A percentile compares a stretch with the other conserved stretches of the same genome.
phyloP scores from a whole-genome alignment of 495 filamentous ascomycete species.

The Recurvomyces mirabilis region DNA sequence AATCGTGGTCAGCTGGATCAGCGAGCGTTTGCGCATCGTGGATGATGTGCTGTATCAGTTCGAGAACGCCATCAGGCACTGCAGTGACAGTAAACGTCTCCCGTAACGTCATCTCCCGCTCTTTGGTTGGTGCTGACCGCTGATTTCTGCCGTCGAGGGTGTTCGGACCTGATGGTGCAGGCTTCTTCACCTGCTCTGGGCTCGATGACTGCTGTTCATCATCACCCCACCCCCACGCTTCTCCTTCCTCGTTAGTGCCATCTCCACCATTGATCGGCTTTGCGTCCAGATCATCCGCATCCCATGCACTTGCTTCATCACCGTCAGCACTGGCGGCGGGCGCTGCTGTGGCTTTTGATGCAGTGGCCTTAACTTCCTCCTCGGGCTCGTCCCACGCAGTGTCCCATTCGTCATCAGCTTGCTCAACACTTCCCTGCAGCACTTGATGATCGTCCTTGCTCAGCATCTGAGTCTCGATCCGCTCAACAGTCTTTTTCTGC shows the following conservation, averaged over 20 bases:
- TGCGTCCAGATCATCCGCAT: slow-evolving; percentile 38
- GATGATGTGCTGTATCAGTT: slow-evolving; percentile 57
- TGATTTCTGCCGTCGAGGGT: background rate
- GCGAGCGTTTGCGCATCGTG: slow-evolving; percentile 57
- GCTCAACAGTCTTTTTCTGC: slow-evolving; percentile 56
- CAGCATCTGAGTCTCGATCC: slow-evolving; percentile 72
- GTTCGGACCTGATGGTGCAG: slow-evolving; percentile 12
- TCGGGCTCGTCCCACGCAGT: slow-evolving; percentile 55
- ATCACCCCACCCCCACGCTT: slow-evolving; percentile 68
- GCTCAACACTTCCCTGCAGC: slow-evolving; percentile 31
- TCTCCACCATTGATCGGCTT: slow-evolving; percentile 22
- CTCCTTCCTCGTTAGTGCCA: slow-evolving; percentile 39
- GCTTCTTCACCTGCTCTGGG: slow-evolving; percentile 13
- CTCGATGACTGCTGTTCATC: slow-evolving; percentile 28
- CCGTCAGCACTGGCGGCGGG: slow-evolving; percentile 38
- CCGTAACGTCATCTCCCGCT: slow-evolving; percentile 61
- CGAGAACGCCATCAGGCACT: slow-evolving; percentile 64
- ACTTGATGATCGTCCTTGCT: slow-evolving; percentile 44
- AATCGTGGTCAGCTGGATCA: slow-evolving; percentile 39
- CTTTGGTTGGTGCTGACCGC: slow-evolving; percentile 10
- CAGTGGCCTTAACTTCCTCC: slow-evolving; percentile 34
- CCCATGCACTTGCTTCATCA: slow-evolving; percentile 58
- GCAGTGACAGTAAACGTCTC: slow-evolving; percentile 82
- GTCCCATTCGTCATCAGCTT: slow-evolving; percentile 56
- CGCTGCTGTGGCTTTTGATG: background rate